Conservation (phyloP, 371 early-diverging fungal species). For the Sporodiniella umbellata region DNA sequence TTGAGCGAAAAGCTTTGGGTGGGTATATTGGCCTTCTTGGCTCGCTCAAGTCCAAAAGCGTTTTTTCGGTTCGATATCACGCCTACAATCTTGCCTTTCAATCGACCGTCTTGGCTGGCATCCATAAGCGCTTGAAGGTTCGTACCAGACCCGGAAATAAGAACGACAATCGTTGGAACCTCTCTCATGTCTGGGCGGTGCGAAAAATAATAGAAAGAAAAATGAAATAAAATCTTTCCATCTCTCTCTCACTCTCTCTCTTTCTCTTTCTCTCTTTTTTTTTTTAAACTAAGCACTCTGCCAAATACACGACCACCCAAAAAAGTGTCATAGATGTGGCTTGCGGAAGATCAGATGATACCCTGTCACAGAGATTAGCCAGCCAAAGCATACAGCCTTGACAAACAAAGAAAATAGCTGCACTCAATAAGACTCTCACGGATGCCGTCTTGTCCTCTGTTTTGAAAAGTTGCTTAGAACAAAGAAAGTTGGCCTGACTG, state of each 20-base stretch:
- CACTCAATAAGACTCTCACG: too few relatives aligned
- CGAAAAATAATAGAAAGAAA: neutral
- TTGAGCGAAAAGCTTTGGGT: constrained; percentile 77
- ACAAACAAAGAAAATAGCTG: neutral
- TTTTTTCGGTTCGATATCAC: constrained; percentile 79
- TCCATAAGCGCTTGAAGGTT: constrained; percentile 98
- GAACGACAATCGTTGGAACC: constrained; percentile 73
- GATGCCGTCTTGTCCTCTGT: too few relatives aligned
- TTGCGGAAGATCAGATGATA: constrained; percentile 5
- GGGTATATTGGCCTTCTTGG: constrained; percentile 77
- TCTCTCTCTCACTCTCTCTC: too few relatives aligned
- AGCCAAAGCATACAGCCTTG: neutral
- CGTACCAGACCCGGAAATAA: constrained; percentile 93
- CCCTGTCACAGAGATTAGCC: neutral
- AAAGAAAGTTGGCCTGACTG: too few relatives aligned
- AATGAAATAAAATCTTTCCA: constrained; percentile 4
- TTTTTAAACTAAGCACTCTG: neutral
- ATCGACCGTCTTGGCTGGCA: constrained; percentile 50
- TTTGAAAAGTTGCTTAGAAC: too few relatives aligned
- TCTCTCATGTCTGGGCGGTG: constrained; percentile 4
- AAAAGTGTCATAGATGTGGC: constrained; percentile 17
- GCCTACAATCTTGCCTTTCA: constrained; percentile 56
- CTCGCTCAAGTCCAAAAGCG: constrained; percentile 85
- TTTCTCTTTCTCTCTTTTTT: too few relatives aligned
- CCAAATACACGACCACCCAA: too few relatives aligned